Evolutionary conservation across 176 grass and related monocot genomes (phyloP), one percentile per base, ranked within the genome.

Genomic region (Oryza nivara): DNA sequence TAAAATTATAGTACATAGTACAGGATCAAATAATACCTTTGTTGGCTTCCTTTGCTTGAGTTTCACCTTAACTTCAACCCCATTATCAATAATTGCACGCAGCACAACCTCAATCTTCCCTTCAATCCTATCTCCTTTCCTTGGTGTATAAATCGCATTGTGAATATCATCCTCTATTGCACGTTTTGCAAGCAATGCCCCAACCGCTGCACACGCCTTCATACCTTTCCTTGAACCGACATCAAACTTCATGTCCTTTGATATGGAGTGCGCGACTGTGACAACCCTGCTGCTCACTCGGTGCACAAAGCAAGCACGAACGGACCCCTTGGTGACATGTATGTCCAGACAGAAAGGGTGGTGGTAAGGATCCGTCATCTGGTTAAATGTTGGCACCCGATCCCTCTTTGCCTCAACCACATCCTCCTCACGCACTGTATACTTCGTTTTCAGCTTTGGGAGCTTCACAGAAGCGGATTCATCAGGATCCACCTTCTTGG

Each of bases 161-260:
- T 94, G 77, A 76, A 92, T 94, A 77, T 94, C 92, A 82, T 92
- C 92, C 74, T 94, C 92, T 60, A 88, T 72, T 1, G 89, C 89
- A 40, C 89, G 89, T 70, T 94, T 86, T 0, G 87, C 89, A 86
- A 94, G 82, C 68, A 94, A 17, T 11, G 77, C 84, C 7, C 92
- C 92, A 60, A 94, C 89, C 2, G 87, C 89, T 2, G 76, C 87
- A 69, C 92, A 94, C 11, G 92, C 92, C 22, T 80, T 92, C 20
- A 86, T 63, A 64, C 88, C 92, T 79, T 92, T 94, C 89, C 79
- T 87, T 15, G 89, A 94, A 65, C 77, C 88, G 43, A 94, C 23
- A 82, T 94, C 87, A 86, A 89, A 92, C 70, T 89, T 94, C 89
- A 94, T 94, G 58, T 94, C 92, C 77, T 92, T 94, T 0, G 92